Conservation (phyloP, 192 early-diverging fungal species). For the Podila verticillata region DNA sequence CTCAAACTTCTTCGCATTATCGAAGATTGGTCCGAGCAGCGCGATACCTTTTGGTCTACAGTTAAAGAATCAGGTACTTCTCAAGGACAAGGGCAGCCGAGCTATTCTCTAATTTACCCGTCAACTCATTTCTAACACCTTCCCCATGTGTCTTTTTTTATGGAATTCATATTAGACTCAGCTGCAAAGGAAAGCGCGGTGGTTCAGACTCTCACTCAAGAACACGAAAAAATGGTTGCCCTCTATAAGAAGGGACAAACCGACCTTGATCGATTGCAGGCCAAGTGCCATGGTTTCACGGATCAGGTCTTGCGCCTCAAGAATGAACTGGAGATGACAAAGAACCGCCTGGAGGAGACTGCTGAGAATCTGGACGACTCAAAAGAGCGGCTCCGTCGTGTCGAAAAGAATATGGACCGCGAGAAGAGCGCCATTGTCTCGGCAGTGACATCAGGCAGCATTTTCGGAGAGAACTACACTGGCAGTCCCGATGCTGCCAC, state of each 20-base stretch:
- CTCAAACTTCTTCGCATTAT: constrained; percentile 25
- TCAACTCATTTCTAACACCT: background rate
- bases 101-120: no score
- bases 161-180: constrained; percentile 16
- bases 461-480: constrained; percentile 40
- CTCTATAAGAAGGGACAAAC: constrained; percentile 21
- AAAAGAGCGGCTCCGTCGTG: constrained; percentile 16
- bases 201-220: constrained; percentile 16
- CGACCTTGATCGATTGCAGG: constrained; percentile 34
- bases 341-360: constrained; percentile 27
- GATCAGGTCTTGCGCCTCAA: constrained; percentile 33
- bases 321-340: constrained; percentile 34
- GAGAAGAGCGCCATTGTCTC: constrained; percentile 32
- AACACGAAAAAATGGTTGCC: constrained; percentile 24
- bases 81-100: no score
- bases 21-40: constrained; percentile 30
- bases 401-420: constrained; percentile 39
- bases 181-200: constrained; percentile 17
- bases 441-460: constrained; percentile 37
- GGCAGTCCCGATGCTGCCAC: constrained; percentile 15
- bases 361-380: constrained; percentile 33
- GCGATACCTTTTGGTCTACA: constrained; percentile 29
- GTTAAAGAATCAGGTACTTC: constrained; percentile 19
- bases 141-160: no score
- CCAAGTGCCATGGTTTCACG: constrained; percentile 28